phyloP scores from a whole-genome alignment of 75 land plant species.

The Gnetum montanum region DNA sequence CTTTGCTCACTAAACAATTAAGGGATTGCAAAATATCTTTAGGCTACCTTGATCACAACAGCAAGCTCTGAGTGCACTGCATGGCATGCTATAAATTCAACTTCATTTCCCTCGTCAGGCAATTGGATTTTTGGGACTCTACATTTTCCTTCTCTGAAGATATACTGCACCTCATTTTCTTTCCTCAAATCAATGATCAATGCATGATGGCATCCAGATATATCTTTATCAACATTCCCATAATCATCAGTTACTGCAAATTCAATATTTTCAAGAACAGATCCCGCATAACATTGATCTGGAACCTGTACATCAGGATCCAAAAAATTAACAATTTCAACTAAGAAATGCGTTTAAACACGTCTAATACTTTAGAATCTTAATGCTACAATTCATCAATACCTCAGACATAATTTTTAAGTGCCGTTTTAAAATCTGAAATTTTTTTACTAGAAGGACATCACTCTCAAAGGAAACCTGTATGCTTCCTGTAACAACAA shows the following conservation, averaged over 20 bases:
- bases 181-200: slow-evolving; percentile 16
- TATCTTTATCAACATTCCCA: slow-evolving; percentile 34
- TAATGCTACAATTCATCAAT: too few species aligned
- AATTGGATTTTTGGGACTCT: slow-evolving; percentile 25
- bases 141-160: slow-evolving; percentile 35
- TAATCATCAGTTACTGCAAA: slow-evolving; percentile 35
- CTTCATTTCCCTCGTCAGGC: slow-evolving; percentile 25
- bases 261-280: slow-evolving; percentile 28
- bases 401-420: slow-evolving; percentile 25
- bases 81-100: slow-evolving; percentile 33
- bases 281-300: slow-evolving; percentile 22
- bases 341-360: too few species aligned
- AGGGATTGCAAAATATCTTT: not conserved
- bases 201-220: slow-evolving; percentile 32
- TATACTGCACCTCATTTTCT: slow-evolving; percentile 16
- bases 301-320: slow-evolving; percentile 31
- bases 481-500: slow-evolving; percentile 1
- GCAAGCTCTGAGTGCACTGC: slow-evolving; percentile 34
- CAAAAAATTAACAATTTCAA: too few species aligned
- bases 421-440: slow-evolving; percentile 16
- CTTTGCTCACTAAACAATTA: not conserved
- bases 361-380: too few species aligned
- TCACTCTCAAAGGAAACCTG: not conserved
- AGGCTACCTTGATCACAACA: slow-evolving; percentile 26
- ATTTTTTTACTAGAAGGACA: slow-evolving; percentile 7